Conservation (phyloP, 2,329 filamentous ascomycete species). For the Diaporthe batatas region DNA sequence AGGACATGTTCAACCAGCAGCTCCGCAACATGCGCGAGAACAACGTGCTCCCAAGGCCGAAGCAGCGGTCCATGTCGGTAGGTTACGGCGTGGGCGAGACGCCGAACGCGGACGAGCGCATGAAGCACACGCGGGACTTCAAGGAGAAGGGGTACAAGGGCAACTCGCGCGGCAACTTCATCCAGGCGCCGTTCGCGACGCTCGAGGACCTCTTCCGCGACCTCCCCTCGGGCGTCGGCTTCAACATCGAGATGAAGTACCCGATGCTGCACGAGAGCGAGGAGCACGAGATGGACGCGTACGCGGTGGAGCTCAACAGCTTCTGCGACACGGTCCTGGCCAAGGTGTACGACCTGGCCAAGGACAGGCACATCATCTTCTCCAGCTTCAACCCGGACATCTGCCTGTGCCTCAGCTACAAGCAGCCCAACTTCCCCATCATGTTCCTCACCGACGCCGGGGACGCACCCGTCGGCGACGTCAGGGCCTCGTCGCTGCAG, state of each 20-base stretch:
- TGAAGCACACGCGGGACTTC: conserved; percentile 97
- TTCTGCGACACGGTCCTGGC: conserved; percentile 94
- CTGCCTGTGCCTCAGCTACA: conserved; percentile 93
- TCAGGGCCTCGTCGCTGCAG: conserved; percentile 90
- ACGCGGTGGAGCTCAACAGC: conserved; percentile 94
- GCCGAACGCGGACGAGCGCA: conserved; percentile 76
- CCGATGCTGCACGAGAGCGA: conserved; percentile 97
- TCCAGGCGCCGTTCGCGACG: conserved; percentile 95
- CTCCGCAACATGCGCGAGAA: conserved; percentile 49
- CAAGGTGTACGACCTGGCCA: conserved; percentile 89
- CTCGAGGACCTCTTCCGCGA: conserved; percentile 92
- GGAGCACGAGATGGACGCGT: conserved; percentile 96
- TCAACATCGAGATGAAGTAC: conserved; percentile 99
- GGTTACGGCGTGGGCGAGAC: conserved; percentile 59
- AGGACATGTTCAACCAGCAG: conserved; percentile 50
- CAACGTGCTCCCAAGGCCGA: conserved; percentile 47
- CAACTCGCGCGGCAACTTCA: conserved; percentile 93
- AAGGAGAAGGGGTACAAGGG: conserved; percentile 96
- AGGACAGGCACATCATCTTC: conserved; percentile 92
- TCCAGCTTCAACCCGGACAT: conserved; percentile 98
- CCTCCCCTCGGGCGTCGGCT: conserved; percentile 85
- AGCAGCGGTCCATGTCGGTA: conserved; percentile 68
- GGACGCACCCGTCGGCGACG: conserved; percentile 83
- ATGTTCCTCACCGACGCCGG: conserved; percentile 95
- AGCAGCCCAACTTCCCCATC: conserved; percentile 96